A percentile compares a stretch with the other conserved stretches of the same genome.
phyloP scores from a whole-genome alignment of 2,329 filamentous ascomycete genomes.

The Immersiporthe knoxdaviesiana region DNA sequence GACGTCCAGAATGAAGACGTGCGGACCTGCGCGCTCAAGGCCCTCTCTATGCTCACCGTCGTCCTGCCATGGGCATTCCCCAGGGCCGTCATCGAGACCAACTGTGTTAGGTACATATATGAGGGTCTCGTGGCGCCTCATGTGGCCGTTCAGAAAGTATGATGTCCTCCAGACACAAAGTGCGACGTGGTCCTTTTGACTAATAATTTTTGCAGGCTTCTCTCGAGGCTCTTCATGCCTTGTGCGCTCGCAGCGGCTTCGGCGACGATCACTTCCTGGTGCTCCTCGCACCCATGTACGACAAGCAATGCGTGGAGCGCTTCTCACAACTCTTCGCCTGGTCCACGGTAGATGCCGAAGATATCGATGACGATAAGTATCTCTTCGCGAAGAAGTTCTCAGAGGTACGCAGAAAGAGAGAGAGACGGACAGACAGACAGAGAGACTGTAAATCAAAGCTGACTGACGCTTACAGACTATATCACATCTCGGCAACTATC shows the following conservation, averaged over 20 bases:
- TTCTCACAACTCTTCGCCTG: constrained; percentile 77
- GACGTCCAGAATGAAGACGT: constrained; percentile 67
- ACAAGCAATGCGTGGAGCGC: constrained; percentile 69
- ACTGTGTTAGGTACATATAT: constrained; percentile 71
- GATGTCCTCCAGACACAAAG: constrained; percentile 32
- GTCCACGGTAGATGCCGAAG: constrained; percentile 76
- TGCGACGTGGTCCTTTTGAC: constrained; percentile 32
- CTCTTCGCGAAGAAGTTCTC: constrained; percentile 91
- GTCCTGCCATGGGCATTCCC: constrained; percentile 87
- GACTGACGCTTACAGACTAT: constrained; percentile 64
- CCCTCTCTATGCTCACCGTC: constrained; percentile 75
- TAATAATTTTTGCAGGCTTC: constrained; percentile 59
- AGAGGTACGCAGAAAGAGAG: constrained; percentile 75
- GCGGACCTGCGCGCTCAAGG: constrained; percentile 73
- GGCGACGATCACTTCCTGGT: constrained; percentile 77
- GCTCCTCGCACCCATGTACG: constrained; percentile 80
- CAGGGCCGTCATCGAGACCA: constrained; percentile 73
- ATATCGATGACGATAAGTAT: constrained; percentile 91
- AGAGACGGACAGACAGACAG: constrained; percentile 36
- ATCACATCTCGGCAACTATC: constrained; percentile 80
- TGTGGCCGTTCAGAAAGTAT: constrained; percentile 74
- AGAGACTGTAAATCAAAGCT: constrained; percentile 14
- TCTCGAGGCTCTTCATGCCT: constrained; percentile 79
- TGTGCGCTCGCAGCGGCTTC: constrained; percentile 77
- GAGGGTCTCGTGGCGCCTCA: constrained; percentile 71